These are phyloP conservation scores for Wickerhamiella hasegawae DNA, from an alignment of 805 yeast genomes.

Conservation along the genomic window DNA sequence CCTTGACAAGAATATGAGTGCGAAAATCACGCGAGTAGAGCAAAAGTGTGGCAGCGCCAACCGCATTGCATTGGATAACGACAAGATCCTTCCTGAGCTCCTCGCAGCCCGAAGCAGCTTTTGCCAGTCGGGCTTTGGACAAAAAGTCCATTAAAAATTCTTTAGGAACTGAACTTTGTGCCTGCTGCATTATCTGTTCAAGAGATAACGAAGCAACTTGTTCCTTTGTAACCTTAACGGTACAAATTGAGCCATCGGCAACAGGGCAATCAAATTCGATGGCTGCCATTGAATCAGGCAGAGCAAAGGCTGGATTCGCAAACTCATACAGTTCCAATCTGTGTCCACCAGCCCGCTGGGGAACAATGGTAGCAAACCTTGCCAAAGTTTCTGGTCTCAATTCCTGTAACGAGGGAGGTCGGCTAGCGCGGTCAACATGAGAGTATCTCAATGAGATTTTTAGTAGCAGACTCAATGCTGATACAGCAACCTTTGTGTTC, in stretches of 20 bases:
- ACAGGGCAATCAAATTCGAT: background rate
- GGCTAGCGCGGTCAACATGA: background rate
- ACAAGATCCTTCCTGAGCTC: background rate
- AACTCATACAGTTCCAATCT: background rate
- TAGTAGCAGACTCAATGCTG: conserved; percentile 38
- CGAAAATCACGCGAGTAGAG: background rate
- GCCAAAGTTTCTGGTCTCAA: background rate
- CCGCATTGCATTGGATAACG: background rate
- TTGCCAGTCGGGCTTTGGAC: background rate
- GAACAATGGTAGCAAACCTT: background rate
- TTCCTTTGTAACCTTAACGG: background rate
- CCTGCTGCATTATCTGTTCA: background rate
- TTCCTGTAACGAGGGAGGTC: conserved; percentile 1
- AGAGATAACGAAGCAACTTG: too few relatives aligned
- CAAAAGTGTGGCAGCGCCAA: background rate
- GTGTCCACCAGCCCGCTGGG: background rate
- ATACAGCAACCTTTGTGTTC: conserved; percentile 40
- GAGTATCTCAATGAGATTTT: conserved; percentile 3
- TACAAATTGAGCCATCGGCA: background rate
- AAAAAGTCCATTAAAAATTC: background rate
- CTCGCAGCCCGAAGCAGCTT: background rate
- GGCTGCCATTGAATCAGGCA: background rate
- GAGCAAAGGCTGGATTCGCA: background rate
- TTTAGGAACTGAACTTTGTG: background rate
- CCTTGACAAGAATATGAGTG: background rate